Base-by-base conservation (phyloP, 352 stramenopile genomes). In the Plasmopara viticola region DNA sequence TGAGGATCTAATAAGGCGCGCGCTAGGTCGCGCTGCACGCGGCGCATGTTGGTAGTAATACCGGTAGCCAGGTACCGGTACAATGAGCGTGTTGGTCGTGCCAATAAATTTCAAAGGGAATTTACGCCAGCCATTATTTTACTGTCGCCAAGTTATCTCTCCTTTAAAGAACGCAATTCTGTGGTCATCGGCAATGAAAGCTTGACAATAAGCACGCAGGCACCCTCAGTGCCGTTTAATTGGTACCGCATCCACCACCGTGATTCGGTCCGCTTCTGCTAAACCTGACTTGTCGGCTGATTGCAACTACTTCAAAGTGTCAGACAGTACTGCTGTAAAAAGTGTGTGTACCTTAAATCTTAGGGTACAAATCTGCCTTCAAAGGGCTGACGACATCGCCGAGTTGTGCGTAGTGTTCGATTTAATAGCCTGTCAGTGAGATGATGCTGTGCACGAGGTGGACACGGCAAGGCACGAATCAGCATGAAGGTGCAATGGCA, bases 1-100 rank as follows among this genome's bases (percentile, higher is more conserved):
- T 61, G 49, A 33, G 67, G 55, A 35, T 51, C 46, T 33, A 72
- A 20, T 8, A 76, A 48, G 7, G 54, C 56, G 29, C 63, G 65
- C 8, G 57, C 60, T 7, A 76, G 48, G 20, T 71, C 59, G 56
- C 62, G 66, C 49, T 54, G 56, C 59, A 68, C 65, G 13, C 29
- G 44, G 48, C 44, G 57, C 25, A 41, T 41, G 13, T 18, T 6
- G 12, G n/a, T 1, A 13, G 9, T 41, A 15, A 17, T 41, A 41
- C 31, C 31, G 31, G 7, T 8, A 35, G 31, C 6, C 10, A 25
- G 6, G 37, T 42, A 42, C 37, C 37, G 37, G 37, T 42, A 42
- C 37, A 42, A 18, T 13, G 14, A 42, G 10, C 31, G 10, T 4
- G 1, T 12, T 12, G 7, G 31, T 35, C 31, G 4, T 35, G 10